Evolutionary conservation across 306 rosid species (phyloP).

Genomic region (Cyamopsis tetragonoloba): DNA sequence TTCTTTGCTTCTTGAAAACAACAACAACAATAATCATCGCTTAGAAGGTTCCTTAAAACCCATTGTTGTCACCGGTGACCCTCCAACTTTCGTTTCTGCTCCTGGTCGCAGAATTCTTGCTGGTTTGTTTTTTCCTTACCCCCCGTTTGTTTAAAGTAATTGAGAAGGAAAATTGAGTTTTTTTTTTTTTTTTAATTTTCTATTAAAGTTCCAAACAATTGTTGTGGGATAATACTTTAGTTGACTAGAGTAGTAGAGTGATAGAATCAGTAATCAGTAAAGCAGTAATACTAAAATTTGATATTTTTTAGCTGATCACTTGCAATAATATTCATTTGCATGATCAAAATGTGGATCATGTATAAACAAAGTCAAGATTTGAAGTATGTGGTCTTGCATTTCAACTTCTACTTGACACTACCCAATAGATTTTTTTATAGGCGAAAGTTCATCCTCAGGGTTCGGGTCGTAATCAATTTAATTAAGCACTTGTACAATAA

Average conservation of each 20-base stretch:
- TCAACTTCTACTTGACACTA: no score
- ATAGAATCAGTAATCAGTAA: neutral
- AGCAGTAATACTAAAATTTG: neutral
- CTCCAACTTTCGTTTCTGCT: slow-evolving; percentile 89
- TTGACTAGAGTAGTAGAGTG: neutral
- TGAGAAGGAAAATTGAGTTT: no score
- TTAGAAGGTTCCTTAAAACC: slow-evolving; percentile 47
- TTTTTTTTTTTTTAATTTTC: neutral
- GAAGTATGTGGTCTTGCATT: no score
- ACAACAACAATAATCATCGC: slow-evolving; percentile 25
- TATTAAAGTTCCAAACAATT: neutral
- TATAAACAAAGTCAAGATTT: no score
- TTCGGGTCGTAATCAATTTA: no score
- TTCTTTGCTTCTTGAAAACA: slow-evolving; percentile 38
- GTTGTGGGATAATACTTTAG: neutral
- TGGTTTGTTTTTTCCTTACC: slow-evolving; percentile 46
- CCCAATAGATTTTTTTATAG: no score
- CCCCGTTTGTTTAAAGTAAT: neutral
- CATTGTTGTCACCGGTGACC: slow-evolving; percentile 71
- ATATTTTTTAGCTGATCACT: neutral
- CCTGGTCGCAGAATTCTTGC: slow-evolving; percentile 94
- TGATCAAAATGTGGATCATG: slow-evolving; percentile 13
- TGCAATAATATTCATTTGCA: slow-evolving; percentile 2
- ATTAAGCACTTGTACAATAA: no score
- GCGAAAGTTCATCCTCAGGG: no score